Conservation (phyloP, 192 early-diverging fungal genomes). For the Backusella luteola region DNA sequence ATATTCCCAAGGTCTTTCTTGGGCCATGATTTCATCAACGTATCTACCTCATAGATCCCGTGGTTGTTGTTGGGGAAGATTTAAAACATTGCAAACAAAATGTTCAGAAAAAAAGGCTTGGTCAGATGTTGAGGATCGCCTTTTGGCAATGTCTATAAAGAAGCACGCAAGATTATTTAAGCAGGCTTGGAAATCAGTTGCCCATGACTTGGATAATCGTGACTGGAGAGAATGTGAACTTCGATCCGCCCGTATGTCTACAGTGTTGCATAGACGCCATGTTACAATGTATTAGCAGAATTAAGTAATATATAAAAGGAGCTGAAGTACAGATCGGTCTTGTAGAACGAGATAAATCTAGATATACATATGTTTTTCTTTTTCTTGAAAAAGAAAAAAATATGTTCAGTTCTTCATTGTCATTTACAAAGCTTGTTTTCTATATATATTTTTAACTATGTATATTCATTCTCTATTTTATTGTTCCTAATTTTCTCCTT, state of each 20-base stretch:
- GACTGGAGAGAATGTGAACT: constrained; percentile 30
- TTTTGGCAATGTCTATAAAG: constrained; percentile 14
- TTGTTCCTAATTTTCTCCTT: constrained; percentile 4
- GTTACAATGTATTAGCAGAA: constrained; percentile 3
- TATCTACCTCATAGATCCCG: constrained; percentile 32
- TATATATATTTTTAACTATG: neutral
- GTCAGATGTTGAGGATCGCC: constrained; percentile 18
- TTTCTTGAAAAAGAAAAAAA: constrained; percentile 2
- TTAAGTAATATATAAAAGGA: neutral
- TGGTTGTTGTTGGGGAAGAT: constrained; percentile 36
- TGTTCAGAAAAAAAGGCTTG: constrained; percentile 13
- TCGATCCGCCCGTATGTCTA: constrained; percentile 1
- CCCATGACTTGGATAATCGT: constrained; percentile 17
- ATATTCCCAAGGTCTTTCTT: constrained; percentile 28
- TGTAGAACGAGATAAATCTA: neutral
- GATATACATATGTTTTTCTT: neutral
- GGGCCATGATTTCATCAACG: constrained; percentile 30
- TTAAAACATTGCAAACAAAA: constrained; percentile 28
- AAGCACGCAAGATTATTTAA: constrained; percentile 30
- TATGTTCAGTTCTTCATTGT: neutral
- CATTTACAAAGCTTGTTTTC: constrained; percentile 3
- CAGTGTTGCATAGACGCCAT: constrained; percentile 11
- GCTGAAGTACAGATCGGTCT: neutral
- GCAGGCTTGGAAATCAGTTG: constrained; percentile 32
- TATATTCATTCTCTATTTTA: constrained; percentile 4